Base-by-base conservation (phyloP, 306 rosid species). In the Prinsepia uniflora region DNA sequence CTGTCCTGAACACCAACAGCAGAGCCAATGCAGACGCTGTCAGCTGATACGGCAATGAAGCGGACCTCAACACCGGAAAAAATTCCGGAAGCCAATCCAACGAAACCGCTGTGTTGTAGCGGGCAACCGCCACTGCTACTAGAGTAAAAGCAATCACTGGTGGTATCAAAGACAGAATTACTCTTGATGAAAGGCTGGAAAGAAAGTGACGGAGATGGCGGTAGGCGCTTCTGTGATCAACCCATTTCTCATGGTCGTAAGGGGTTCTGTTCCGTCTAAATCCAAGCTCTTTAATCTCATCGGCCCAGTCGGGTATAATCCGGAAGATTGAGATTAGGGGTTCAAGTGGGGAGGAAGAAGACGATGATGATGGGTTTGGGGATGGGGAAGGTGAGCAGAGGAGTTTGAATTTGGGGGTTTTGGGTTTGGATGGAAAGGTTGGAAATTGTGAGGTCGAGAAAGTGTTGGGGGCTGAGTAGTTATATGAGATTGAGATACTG, bases 21-120 rank as follows among this genome's bases (percentile, higher is more conserved):
- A 92, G 85, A 1, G 96, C 98, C 77, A 92, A 73, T 0, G 98
- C 98, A 14, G 98, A 91, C 0, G 98, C 98, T 5, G 96, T 92
- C 71, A 92, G 78, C 79, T 92, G 96, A 79, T 89, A 92, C 3
- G 98, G 96, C 71, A 92, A 78, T 0, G 98, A 15, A 2, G 96
- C 86, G 63, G 89, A 78, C 62, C 83, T 79, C 77, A 92, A 69
- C 3, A 82, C 10, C 0, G 96, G 98, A 56, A 88, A 77, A 72
- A 77, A 68, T 0, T 63, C 95, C 0, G 96, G 96, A 71, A 92
- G 63, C 77, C 79, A 75, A 5, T 85, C 62, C 60, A 60, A 14
- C 8, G 70, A 34, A 6, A 92, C 85, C 17, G 87, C 87, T 4
- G 89, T 77, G 68, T 92, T 92, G 64, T 92, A 92, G 45, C 81